Conservation (phyloP, 169 alveolate species). For the Plasmodium cynomolgi region DNA sequence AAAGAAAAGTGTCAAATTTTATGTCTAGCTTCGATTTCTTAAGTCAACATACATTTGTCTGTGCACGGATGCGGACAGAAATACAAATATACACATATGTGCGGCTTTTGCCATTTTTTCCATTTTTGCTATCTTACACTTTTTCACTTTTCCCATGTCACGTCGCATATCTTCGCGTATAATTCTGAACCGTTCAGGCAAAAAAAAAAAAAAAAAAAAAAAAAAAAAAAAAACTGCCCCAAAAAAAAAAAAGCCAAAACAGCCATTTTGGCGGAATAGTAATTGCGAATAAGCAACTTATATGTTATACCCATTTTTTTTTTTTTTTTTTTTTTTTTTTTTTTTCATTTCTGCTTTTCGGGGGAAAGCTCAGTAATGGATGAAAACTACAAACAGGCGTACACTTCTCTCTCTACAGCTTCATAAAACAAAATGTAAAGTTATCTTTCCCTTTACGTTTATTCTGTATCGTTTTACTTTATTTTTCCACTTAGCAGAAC, state of each 20-base stretch:
- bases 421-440: not conserved
- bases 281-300: not conserved
- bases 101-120: not conserved
- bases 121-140: not conserved
- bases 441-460: not conserved
- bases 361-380: not conserved
- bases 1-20: not conserved
- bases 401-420: not conserved
- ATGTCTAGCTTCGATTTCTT: too few relatives aligned
- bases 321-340: not conserved
- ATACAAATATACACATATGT: too few relatives aligned
- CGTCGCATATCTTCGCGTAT: not conserved
- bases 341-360: not conserved
- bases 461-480: not conserved
- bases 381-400: not conserved
- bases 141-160: not conserved
- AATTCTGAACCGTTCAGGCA: conserved; percentile 17
- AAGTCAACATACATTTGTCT: too few relatives aligned
- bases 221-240: not conserved
- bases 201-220: not conserved
- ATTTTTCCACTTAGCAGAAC: not conserved
- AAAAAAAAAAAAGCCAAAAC: not conserved
- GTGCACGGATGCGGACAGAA: too few relatives aligned
- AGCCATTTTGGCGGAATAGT: not conserved
- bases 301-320: not conserved